phyloP scores from a whole-genome alignment of 2,329 filamentous ascomycete genomes.

The Ophiostoma australiae region DNA sequence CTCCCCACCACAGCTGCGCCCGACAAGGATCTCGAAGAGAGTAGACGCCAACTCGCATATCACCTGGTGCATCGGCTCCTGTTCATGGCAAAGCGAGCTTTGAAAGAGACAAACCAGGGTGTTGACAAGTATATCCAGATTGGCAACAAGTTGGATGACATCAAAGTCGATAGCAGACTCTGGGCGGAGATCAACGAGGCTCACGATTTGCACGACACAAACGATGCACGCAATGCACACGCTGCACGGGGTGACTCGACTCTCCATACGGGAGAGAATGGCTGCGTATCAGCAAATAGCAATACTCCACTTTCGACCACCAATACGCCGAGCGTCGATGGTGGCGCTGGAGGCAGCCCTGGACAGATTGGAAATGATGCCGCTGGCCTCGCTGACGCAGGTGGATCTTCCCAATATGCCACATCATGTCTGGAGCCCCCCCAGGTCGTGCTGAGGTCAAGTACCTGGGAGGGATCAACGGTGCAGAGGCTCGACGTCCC shows the following conservation, averaged over 20 bases:
- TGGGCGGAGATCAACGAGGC: not conserved
- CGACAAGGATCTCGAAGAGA: not conserved
- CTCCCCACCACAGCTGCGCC: not conserved
- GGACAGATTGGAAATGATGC: not conserved
- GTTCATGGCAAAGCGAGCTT: conserved; percentile 12
- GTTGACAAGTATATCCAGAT: not conserved
- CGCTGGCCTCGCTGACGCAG: not conserved
- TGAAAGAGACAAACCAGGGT: not conserved
- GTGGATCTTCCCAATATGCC: not conserved
- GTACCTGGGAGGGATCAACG: not conserved
- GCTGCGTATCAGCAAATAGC: not conserved
- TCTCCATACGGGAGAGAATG: not conserved
- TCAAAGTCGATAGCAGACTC: not conserved
- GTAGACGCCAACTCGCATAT: not conserved
- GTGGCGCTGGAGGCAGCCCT: not conserved
- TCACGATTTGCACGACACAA: not conserved
- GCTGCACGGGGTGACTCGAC: not conserved
- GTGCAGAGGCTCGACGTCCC: not conserved
- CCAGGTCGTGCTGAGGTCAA: not conserved
- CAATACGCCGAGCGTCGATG: not conserved
- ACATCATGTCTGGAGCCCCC: not conserved
- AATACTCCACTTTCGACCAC: not conserved
- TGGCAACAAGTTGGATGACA: not conserved
- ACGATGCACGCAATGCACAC: not conserved
- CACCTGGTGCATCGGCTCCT: conserved; percentile 20